These are phyloP conservation scores for Nakazawaea ernobii DNA, from an alignment of 805 yeast genomes.

Conservation along the genomic window DNA sequence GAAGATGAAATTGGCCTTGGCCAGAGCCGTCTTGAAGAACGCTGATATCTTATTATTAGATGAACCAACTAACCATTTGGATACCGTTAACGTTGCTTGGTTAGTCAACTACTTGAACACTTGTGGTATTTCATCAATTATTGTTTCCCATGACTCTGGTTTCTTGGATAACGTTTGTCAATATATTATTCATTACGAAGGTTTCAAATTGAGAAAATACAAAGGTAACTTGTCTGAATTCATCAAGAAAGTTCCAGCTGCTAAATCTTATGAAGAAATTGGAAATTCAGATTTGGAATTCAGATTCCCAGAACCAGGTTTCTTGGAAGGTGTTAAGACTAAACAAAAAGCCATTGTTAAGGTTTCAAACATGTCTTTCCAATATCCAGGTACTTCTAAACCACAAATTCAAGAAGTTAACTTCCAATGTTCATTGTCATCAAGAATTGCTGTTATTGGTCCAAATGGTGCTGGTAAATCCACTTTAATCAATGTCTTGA, in stretches of 20 bases:
- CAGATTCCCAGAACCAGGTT: slow-evolving; percentile 99
- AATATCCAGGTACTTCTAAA: slow-evolving; percentile 97
- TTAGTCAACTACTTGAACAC: slow-evolving; percentile 98
- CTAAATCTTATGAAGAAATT: slow-evolving; percentile 96
- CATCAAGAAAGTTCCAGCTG: slow-evolving; percentile 98
- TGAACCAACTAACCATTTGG: slow-evolving; percentile 99
- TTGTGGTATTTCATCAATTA: slow-evolving; percentile 97
- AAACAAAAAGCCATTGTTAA: slow-evolving; percentile 99
- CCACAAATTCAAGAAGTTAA: slow-evolving; percentile 89
- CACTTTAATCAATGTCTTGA: slow-evolving; percentile 95
- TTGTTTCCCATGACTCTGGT: slow-evolving; percentile 99
- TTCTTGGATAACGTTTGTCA: slow-evolving; percentile 96
- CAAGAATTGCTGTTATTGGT: slow-evolving; percentile 99
- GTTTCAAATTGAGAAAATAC: slow-evolving; percentile 99
- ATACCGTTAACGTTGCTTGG: slow-evolving; percentile 99
- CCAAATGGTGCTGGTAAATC: slow-evolving; percentile 99
- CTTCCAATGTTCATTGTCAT: slow-evolving; percentile 98
- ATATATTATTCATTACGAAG: slow-evolving; percentile 99
- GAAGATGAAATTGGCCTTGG: slow-evolving; percentile 99
- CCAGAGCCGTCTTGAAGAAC: slow-evolving; percentile 98
- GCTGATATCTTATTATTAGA: slow-evolving; percentile 97
- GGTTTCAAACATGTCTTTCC: slow-evolving; percentile 96
- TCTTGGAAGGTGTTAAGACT: slow-evolving; percentile 99
- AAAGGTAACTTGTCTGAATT: slow-evolving; percentile 99
- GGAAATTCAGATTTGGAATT: slow-evolving; percentile 98